Base-by-base conservation (phyloP, 108 stramenopile genomes). In the Epipyxis sp. region DNA sequence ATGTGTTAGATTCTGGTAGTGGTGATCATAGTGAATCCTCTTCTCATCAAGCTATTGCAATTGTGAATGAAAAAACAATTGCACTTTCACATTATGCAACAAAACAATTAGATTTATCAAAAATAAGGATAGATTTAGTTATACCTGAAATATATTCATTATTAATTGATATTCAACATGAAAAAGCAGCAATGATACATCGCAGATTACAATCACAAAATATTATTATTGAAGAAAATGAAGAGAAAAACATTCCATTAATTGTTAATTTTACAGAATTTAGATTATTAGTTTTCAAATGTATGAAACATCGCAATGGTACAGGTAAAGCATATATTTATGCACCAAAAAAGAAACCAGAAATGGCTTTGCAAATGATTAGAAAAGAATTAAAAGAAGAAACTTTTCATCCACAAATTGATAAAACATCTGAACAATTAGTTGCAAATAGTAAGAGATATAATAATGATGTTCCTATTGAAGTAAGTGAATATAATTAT, bases 301-400 rank as follows among this genome's bases (percentile, higher is more conserved):
- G 61, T 25, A 65, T 65, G 27, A 16, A 32, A 29, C 3, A 6
- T 6, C 3, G 61, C 3, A 65, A 65, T 65, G 61, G 61, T 37
- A 16, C 61, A 10, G 61, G 61, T 6, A 29, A 3, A 6, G 61
- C 30, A 10, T 65, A 65, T 65, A 3, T 65, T 32, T 65, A 35
- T 37, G 61, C 61, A 16, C 61, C 61, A 37, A 3, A 25, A 6
- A 65, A 65, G 61, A 65, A 65, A 25, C 61, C 61, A 10, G 13
- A 13, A 25, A 3, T 65, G 6, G 61, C 61, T 10, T 65, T 65
- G 61, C 61, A 65, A 65, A 6, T 3, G 13, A 65, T 32, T 32
- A 32, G 34, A 32, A 3, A 29, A 32, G 34, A 65, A 65, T 16
- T 32, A 65, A 10, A 3, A 3, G 25, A 65, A 13, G 61, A 13